Evolutionary conservation across 2,329 filamentous ascomycete genomes (phyloP).

Genomic region (Paraconiothyrium sp.): DNA sequence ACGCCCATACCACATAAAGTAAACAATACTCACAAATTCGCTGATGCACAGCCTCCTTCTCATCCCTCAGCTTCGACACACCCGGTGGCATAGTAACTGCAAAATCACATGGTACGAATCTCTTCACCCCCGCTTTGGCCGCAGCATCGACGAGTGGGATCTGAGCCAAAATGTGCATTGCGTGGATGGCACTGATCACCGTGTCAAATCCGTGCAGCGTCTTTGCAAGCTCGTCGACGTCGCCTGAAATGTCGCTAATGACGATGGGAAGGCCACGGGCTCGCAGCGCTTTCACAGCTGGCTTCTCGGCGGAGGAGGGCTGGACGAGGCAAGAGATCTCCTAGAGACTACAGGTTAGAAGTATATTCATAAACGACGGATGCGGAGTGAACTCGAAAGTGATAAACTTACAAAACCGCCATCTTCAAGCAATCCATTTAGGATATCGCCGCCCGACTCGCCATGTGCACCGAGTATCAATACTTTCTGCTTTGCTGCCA

Average conservation of each 20-base stretch:
- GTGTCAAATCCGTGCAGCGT: conserved; percentile 45
- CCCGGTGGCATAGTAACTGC: conserved; percentile 54
- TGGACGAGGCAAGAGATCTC: conserved; percentile 50
- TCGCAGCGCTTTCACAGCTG: conserved; percentile 52
- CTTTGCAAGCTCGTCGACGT: conserved; percentile 54
- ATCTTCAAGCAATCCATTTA: conserved; percentile 49
- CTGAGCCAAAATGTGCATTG: conserved; percentile 28
- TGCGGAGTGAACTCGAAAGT: background rate
- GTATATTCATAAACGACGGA: background rate
- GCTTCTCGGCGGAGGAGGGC: conserved; percentile 58
- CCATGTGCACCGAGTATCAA: conserved; percentile 55
- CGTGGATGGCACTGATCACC: conserved; percentile 34
- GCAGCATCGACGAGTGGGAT: conserved; percentile 39
- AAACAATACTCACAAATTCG: conserved; percentile 51
- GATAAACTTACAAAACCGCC: conserved; percentile 10
- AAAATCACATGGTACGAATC: conserved; percentile 44
- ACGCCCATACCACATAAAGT: too few species aligned
- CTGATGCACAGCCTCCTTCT: conserved; percentile 63
- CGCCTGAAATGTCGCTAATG: conserved; percentile 54
- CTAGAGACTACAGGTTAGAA: background rate
- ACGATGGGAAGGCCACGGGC: conserved; percentile 57
- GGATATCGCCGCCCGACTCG: conserved; percentile 52
- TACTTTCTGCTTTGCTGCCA: conserved; percentile 14
- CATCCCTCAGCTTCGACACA: conserved; percentile 54
- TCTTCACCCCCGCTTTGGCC: conserved; percentile 40